Evolutionary conservation across 2,329 filamentous ascomycete genomes (phyloP).

Genomic region (Venturia nashicola): DNA sequence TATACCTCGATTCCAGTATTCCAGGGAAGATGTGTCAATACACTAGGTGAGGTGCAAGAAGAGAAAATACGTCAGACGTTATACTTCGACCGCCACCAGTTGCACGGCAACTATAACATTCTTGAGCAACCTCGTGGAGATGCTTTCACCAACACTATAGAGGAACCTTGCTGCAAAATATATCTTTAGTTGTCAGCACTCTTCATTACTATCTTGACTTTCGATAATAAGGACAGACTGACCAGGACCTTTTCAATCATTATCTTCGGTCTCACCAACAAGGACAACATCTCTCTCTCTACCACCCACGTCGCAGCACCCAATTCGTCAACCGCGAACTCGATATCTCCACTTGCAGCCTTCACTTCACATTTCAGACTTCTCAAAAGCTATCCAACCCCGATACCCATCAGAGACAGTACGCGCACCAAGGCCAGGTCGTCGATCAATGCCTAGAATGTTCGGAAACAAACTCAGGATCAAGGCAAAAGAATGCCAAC

Average conservation of each 20-base stretch:
- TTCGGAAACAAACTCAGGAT: neutral
- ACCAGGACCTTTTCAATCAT: neutral
- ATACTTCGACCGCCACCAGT: neutral
- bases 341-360: neutral
- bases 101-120: neutral
- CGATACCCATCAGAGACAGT: neutral
- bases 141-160: neutral
- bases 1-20: neutral
- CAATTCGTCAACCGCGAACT: neutral
- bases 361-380: neutral
- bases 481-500: neutral
- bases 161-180: neutral
- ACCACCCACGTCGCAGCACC: neutral
- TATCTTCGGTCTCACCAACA: neutral
- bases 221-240: neutral
- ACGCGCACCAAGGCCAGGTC: neutral
- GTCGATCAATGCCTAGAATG: neutral
- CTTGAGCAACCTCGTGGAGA: neutral
- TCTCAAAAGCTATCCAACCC: neutral
- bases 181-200: neutral
- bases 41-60: neutral
- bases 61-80: neutral
- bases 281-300: neutral
- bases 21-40: neutral
- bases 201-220: too few relatives aligned